Percentiles rank a stretch among this genome's conserved stretches.
Evolutionary conservation across 768 basidiomycete species (phyloP).

Genomic region (Kwoniella mangroviensis): DNA sequence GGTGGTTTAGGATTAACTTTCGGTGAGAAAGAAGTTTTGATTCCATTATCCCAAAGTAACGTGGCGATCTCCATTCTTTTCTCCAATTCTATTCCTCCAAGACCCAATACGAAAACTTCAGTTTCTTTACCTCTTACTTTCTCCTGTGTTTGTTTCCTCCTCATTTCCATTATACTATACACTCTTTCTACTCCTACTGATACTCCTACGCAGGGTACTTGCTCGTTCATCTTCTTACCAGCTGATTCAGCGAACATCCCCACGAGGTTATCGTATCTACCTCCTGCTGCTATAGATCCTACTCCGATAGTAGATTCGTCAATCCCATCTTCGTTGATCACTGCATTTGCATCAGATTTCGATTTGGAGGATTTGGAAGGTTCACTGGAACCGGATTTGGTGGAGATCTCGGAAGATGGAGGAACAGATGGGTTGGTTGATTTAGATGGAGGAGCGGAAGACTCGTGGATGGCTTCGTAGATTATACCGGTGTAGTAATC

Average conservation of each 20-base stretch:
- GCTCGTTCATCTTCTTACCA: constrained; percentile 63
- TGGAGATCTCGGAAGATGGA: constrained; percentile 43
- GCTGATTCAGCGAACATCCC: constrained; percentile 78
- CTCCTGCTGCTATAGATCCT: constrained; percentile 98
- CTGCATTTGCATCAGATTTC: constrained; percentile 35
- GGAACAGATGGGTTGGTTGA: constrained; percentile 64
- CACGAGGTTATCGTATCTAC: constrained; percentile 93
- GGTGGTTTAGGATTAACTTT: constrained; percentile 88
- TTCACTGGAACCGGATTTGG: constrained; percentile 32
- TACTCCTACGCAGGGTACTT: constrained; percentile 86
- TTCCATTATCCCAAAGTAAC: constrained; percentile 80
- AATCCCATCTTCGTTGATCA: constrained; percentile 73
- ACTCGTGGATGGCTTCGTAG: constrained; percentile 92
- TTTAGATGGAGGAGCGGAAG: constrained; percentile 88
- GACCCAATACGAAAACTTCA: constrained; percentile 89
- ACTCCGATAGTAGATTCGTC: constrained; percentile 94
- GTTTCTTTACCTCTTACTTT: constrained; percentile 81
- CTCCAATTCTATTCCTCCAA: constrained; percentile 83
- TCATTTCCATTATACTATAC: constrained; percentile 87
- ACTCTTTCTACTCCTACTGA: constrained; percentile 92
- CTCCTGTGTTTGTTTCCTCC: constrained; percentile 65
- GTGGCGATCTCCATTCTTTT: constrained; percentile 81
- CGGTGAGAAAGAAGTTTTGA: constrained; percentile 91
- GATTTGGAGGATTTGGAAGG: constrained; percentile 23
- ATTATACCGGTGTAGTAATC: constrained; percentile 99